Base-by-base conservation (phyloP, 2,329 filamentous ascomycete genomes). In the Trichophyton benhamiae region DNA sequence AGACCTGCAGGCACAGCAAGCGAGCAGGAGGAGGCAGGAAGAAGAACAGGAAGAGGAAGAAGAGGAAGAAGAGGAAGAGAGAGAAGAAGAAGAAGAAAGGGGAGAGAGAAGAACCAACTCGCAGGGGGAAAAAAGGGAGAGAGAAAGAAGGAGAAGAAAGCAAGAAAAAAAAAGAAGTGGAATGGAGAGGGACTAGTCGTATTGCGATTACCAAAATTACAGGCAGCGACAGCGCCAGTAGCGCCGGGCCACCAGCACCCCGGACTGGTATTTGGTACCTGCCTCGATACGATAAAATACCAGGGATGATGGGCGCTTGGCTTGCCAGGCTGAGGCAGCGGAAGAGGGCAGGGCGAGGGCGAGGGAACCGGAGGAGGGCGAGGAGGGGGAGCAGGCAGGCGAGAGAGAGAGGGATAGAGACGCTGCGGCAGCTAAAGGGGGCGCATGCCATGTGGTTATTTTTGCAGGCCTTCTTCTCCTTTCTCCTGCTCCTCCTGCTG, bases 91-190 rank as follows among this genome's bases (percentile, higher is more conserved):
- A 62, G 57, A 20, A 11, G 22, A 46, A 30, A 44, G 64, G 59
- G 63, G 61, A 65, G 64, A 64, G 53, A 64, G 62, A 66, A 65
- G 25, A 27, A 27, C 25, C 25, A 27, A 27, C 25, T 27, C 25
- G 25, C 25, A 27, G 27, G 27, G 27, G 62, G 65, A 61, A 61
- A 65, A 66, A 65, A 58, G 44, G 46, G 15, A 59, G 49, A 58
- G 17, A 2, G 41, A 53, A 59, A 44, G 59, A 42, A 55, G 33
- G 27, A 27, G 27, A 27, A 27, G 27, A 27, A 30, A 30, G 27
- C 27, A 30, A 30, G 27, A 6, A 38, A 61, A 38, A 48, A 61
- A 60, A 53, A 41, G 25, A 42, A 42, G 59, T 25, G 58, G 42
- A 57, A 57, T 36, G 25, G 53, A 20, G 53, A 52, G 5, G 36